Base-by-base conservation (phyloP, 2,329 filamentous ascomycete species). In the Colletotrichum eleusines region DNA sequence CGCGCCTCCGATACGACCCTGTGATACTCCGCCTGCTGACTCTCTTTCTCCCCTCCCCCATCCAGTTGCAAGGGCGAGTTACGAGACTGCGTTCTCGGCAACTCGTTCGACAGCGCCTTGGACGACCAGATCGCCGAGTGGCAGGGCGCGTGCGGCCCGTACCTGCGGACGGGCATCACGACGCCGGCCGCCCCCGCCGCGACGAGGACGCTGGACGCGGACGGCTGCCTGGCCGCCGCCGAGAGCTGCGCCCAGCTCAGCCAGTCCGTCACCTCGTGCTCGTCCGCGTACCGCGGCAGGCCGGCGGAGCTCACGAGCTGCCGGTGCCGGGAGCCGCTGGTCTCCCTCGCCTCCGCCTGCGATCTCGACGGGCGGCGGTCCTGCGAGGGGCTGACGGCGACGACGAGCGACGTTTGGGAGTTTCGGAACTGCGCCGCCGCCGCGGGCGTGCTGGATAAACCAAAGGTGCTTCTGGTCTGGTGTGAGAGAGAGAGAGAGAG, bases 241-340 rank as follows among this genome's bases (percentile, higher is more conserved):
- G 63, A 66, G 54, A 60, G 44, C 54, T 66, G 63, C 44, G 63
- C 63, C n/a, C 31, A 44, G 23, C 44, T 59, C 23, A 59, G 53
- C 40, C 63, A 38, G 42, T 35, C 54, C 16, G 9, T 28, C 31
- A 18, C 31, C 44, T 46, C 63, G 20, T 66, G 54, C 23, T 50
- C 42, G 11, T 66, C 63, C 1, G 57, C 63, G 3, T 35, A 50
- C 14, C 9, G 1, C 2, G 31, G 40, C 14, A 1, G 5, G 20
- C 53, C 63, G n/a, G 53, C 54, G 9, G 33, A 23, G n/a, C 40
- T 66, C 33, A 66, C 63, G 16, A 66, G 63, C 42, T 66, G 63
- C 33, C 53, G 63, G 14, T 66, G 63, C 23, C 50, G 44, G 33
- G 40, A 20, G 35, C 53, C 63, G 14, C 40, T 60, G 9, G 44